These are phyloP conservation scores for Spatholobus suberectus DNA, from an alignment of 306 rosid genomes.

Conservation along the genomic window DNA sequence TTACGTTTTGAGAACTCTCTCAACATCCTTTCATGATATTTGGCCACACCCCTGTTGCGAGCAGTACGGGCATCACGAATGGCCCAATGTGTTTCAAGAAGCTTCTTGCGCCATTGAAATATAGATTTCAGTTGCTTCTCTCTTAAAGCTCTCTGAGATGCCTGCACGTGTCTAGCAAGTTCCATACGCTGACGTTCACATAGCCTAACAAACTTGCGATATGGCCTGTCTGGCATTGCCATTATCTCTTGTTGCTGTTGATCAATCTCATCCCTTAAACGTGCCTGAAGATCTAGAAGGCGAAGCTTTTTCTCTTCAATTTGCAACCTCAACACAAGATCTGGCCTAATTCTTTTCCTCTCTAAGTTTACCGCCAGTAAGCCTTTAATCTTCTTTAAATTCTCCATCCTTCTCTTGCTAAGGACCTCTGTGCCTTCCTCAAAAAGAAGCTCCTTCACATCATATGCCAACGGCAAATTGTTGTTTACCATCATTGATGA, in stretches of 20 bases:
- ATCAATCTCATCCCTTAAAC: constrained; percentile 94
- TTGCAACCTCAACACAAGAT: constrained; percentile 89
- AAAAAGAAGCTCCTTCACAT: constrained; percentile 86
- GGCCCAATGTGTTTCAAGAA: constrained; percentile 96
- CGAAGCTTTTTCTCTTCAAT: constrained; percentile 96
- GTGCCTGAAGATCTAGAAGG: constrained; percentile 86
- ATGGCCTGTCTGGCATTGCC: constrained; percentile 99
- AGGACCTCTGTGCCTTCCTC: constrained; percentile 91
- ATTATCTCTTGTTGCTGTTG: constrained; percentile 98
- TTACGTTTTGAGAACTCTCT: constrained; percentile 93
- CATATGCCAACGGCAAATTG: constrained; percentile 84
- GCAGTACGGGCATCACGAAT: constrained; percentile 98
- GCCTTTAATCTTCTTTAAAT: constrained; percentile 86
- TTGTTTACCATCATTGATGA: constrained; percentile 72
- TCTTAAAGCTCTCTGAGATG: constrained; percentile 83
- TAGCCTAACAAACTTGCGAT: constrained; percentile 87
- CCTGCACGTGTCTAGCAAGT: constrained; percentile 90
- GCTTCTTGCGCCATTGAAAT: constrained; percentile 96
- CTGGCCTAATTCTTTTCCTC: constrained; percentile 95
- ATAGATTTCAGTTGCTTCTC: constrained; percentile 95
- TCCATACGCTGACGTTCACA: constrained; percentile 98
- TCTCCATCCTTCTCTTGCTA: constrained; percentile 75
- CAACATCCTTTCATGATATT: constrained; percentile 94
- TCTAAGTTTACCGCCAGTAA: constrained; percentile 87
- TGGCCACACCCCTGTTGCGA: constrained; percentile 97